A percentile compares a stretch with the other conserved stretches of the same genome.
Evolutionary conservation across 345 rosid genomes (phyloP).

Genomic region (Passiflora organensis): DNA sequence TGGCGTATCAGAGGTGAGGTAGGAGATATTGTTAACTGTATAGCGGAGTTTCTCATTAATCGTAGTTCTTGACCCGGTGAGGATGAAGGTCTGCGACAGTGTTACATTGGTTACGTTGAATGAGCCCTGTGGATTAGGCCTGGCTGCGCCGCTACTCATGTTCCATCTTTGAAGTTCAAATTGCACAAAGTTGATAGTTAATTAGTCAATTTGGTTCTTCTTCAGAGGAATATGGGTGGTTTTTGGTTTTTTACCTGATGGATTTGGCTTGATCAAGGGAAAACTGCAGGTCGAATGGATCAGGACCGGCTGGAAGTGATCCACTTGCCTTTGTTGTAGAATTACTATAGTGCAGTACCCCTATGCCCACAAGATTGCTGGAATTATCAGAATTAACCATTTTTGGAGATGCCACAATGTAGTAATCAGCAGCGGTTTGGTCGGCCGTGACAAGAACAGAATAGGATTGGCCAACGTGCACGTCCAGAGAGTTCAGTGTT

Average conservation of each 20-base stretch:
- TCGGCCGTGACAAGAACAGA: conserved; percentile 28
- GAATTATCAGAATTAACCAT: conserved; percentile 5
- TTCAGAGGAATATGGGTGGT: neutral
- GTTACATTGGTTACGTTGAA: conserved; percentile 51
- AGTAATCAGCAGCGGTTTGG: conserved; percentile 25
- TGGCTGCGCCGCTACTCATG: conserved; percentile 54
- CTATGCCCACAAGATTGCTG: conserved; percentile 18
- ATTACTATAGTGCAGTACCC: conserved; percentile 26
- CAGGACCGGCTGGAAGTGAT: conserved; percentile 26
- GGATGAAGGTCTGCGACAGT: conserved; percentile 36
- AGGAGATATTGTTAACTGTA: conserved; percentile 39
- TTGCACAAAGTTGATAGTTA: too few species aligned
- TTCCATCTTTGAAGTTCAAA: conserved; percentile 40
- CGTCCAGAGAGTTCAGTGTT: conserved; percentile 27
- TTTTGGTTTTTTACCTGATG: conserved; percentile 21
- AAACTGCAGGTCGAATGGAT: conserved; percentile 31
- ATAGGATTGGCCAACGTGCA: conserved; percentile 33
- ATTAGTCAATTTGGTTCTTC: too few species aligned
- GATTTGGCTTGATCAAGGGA: conserved; percentile 36
- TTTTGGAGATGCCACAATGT: conserved; percentile 40
- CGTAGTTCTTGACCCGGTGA: conserved; percentile 19
- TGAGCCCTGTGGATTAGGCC: conserved; percentile 62
- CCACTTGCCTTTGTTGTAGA: conserved; percentile 25
- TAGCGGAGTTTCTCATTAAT: conserved; percentile 19
- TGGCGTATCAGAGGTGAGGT: conserved; percentile 33